Evolutionary conservation across 225 moss, liverwort and hornwort genomes (phyloP).

Genomic region (Thuidium tamariscinum): DNA sequence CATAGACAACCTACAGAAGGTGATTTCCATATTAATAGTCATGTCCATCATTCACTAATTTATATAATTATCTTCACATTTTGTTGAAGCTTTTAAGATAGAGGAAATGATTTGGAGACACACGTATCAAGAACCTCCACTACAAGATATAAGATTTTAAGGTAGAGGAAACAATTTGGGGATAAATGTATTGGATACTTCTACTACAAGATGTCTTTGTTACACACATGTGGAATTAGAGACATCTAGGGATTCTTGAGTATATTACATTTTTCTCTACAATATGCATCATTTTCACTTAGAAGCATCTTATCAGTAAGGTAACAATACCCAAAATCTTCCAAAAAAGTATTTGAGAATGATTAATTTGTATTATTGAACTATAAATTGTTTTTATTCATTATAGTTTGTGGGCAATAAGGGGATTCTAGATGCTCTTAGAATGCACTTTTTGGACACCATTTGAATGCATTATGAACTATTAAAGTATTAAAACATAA

Average conservation of each 20-base stretch:
- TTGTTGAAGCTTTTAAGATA: background rate
- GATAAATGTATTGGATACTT: background rate
- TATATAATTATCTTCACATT: background rate
- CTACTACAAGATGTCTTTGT: background rate
- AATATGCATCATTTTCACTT: background rate
- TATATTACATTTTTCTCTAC: background rate
- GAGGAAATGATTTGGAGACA: background rate
- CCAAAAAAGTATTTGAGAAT: background rate
- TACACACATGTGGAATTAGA: background rate
- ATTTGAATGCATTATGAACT: background rate
- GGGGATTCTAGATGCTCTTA: background rate
- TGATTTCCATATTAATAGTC: background rate
- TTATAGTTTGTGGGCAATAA: background rate
- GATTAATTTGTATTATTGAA: background rate
- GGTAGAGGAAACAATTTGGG: background rate
- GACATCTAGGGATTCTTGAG: background rate
- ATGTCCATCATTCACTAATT: background rate
- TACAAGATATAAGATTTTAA: background rate
- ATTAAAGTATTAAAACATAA: background rate
- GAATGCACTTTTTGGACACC: background rate
- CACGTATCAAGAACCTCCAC: background rate
- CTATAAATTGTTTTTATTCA: too few species aligned
- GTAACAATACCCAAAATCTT: background rate
- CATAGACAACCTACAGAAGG: conserved; percentile 14
- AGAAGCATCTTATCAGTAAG: background rate